Evolutionary conservation across 805 yeast genomes (phyloP).

Genomic region (Yamadazyma kitorensis): DNA sequence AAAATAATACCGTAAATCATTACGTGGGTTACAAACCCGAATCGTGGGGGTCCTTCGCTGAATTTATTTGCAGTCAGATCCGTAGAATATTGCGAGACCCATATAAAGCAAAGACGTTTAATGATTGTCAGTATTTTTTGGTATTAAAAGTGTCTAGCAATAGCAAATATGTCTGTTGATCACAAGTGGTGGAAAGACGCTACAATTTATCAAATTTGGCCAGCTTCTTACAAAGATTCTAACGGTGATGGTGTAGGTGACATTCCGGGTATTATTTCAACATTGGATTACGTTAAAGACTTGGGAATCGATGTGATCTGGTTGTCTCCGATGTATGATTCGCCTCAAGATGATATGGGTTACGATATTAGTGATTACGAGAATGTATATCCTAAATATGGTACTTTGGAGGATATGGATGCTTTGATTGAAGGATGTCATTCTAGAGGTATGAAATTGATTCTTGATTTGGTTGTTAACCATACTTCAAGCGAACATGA

Average conservation of each 20-base stretch:
- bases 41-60: no score
- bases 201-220: constrained; percentile 58
- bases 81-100: no score
- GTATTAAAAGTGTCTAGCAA: not conserved
- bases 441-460: constrained; percentile 47
- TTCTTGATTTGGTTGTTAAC: constrained; percentile 57
- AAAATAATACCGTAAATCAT: no score
- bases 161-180: constrained; percentile 2
- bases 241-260: constrained; percentile 62
- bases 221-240: constrained; percentile 58
- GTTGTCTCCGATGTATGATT: constrained; percentile 57
- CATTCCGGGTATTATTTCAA: constrained; percentile 50
- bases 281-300: constrained; percentile 48
- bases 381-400: constrained; percentile 50
- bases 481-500: constrained; percentile 55
- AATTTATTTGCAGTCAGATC: no score
- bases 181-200: constrained; percentile 55
- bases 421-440: constrained; percentile 45
- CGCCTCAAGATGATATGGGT: constrained; percentile 64
- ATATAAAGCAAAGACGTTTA: no score
- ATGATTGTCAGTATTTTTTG: not conserved
- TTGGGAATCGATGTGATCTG: constrained; percentile 53
- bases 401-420: constrained; percentile 53
- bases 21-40: no score
- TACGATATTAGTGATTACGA: constrained; percentile 58